A percentile compares a stretch with the other conserved stretches of the same genome.
phyloP scores from a whole-genome alignment of 83 land plant genomes.

The Picea abies region DNA sequence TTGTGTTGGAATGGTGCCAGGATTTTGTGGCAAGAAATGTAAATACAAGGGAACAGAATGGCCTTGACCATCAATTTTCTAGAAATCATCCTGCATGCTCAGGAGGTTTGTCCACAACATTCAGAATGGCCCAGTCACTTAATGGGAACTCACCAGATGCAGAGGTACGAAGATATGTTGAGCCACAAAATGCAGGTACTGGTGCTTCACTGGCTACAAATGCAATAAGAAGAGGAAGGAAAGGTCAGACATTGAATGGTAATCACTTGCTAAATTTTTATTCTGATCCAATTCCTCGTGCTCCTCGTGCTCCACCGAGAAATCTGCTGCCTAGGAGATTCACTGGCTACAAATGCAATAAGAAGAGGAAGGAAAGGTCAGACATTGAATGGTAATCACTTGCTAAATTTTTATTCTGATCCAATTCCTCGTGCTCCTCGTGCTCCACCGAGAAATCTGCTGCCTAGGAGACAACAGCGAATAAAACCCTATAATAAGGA shows the following conservation, averaged over 20 bases:
- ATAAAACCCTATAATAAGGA: slow-evolving; percentile 90
- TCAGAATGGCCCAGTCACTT: slow-evolving; percentile 7
- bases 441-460: slow-evolving; percentile 57
- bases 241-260: no score
- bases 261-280: no score
- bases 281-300: no score
- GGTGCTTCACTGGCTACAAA: no score
- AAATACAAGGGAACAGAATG: slow-evolving; percentile 18
- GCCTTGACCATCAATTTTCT: slow-evolving; percentile 1
- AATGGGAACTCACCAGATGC: slow-evolving; percentile 22
- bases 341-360: slow-evolving; percentile 10
- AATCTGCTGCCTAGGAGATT: no score
- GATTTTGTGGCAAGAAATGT: slow-evolving; percentile 21
- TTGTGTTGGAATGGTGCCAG: slow-evolving; percentile 17
- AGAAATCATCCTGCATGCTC: not conserved
- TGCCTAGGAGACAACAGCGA: slow-evolving; percentile 53
- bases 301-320: no score
- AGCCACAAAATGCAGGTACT: slow-evolving; percentile 18
- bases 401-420: slow-evolving; percentile 88
- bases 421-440: slow-evolving; percentile 66
- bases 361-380: slow-evolving; percentile 56
- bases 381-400: slow-evolving; percentile 74
- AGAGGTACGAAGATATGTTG: slow-evolving; percentile 1
- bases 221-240: no score
- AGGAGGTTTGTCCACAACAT: slow-evolving; percentile 17